phyloP scores from a whole-genome alignment of 257 asterid species.

The Ballota nigra region DNA sequence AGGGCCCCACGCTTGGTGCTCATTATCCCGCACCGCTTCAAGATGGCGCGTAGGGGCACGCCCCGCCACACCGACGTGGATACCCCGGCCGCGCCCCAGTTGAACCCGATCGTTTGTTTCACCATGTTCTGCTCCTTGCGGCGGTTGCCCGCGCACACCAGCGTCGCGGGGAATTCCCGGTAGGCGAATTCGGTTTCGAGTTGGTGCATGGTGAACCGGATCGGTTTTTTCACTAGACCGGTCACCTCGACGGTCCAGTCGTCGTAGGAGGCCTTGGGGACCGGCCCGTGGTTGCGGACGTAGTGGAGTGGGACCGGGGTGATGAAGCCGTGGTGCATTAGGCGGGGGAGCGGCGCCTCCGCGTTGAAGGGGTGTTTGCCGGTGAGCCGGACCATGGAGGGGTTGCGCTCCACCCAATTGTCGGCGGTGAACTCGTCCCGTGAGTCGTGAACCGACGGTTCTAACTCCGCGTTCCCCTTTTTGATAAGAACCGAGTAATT shows the following conservation, averaged over 20 bases:
- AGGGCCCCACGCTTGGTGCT: slow-evolving; percentile 52
- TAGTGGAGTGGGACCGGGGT: slow-evolving; percentile 96
- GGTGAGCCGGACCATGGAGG: slow-evolving; percentile 78
- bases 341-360: slow-evolving; percentile 72
- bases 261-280: slow-evolving; percentile 58
- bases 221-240: slow-evolving; percentile 67
- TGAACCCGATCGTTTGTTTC: slow-evolving; percentile 75
- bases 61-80: slow-evolving; percentile 94
- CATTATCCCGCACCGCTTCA: slow-evolving; percentile 66
- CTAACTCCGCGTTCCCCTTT: slow-evolving; percentile 60
- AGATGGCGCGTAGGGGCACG: slow-evolving; percentile 59
- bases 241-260: slow-evolving; percentile 81
- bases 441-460: slow-evolving; percentile 56
- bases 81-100: slow-evolving; percentile 89
- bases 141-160: slow-evolving; percentile 90
- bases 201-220: slow-evolving; percentile 63
- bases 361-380: slow-evolving; percentile 98
- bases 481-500: slow-evolving; percentile 31
- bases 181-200: slow-evolving; percentile 51
- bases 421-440: slow-evolving; percentile 77
- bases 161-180: slow-evolving; percentile 67
- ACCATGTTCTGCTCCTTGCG: slow-evolving; percentile 95
- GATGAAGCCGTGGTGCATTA: slow-evolving; percentile 94
- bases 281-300: slow-evolving; percentile 94
- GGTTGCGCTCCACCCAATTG: slow-evolving; percentile 75